Evolutionary conservation across 2,329 filamentous ascomycete species (phyloP), one percentile per base, ranked within the genome.

Genomic region (Fusarium acutatum): DNA sequence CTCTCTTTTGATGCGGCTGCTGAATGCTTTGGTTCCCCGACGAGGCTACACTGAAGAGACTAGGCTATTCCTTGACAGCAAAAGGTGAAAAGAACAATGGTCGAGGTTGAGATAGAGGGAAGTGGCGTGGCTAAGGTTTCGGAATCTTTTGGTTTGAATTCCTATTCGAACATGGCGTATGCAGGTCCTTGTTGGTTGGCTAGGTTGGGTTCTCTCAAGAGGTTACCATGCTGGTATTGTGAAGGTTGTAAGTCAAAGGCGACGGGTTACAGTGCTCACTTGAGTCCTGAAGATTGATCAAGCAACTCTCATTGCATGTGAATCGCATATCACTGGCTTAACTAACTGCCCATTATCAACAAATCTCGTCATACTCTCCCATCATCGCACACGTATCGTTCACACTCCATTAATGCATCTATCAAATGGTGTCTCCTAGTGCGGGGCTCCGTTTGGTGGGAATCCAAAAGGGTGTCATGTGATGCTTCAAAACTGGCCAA

Each of bases 61-160:
- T 59, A 54, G 57, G 54, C 41, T 63, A 50, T 58, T 30, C 69
- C 66, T 71, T 65, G 60, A 69, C 46, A 61, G 43, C 20, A 38
- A 38, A 59, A 53, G 20, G 17, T 40, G 22, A 49, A 34, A 52
- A 35, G 40, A n/a, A 54, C 35, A 46, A 38, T 60, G 15, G 35
- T 24, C 37, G 41, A 67, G 24, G 43, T 28, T 24, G 20, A 52
- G 12, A 26, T 34, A 41, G 50, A 40, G 32, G 30, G n/a, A 43
- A 28, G 52, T 69, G 67, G 38, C 65, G 72, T 71, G 60, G 56
- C 41, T 44, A 57, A 71, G 60, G 72, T 73, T 75, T 75, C 69
- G 67, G 69, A 60, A 22, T 62, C 64, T 62, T 70, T 50, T 50
- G 14, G 15, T 28, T 47, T 24, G 35, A 12, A 34, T 41, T 59